Conservation (phyloP, 106 monocot species). For the Gastrodia elata region DNA sequence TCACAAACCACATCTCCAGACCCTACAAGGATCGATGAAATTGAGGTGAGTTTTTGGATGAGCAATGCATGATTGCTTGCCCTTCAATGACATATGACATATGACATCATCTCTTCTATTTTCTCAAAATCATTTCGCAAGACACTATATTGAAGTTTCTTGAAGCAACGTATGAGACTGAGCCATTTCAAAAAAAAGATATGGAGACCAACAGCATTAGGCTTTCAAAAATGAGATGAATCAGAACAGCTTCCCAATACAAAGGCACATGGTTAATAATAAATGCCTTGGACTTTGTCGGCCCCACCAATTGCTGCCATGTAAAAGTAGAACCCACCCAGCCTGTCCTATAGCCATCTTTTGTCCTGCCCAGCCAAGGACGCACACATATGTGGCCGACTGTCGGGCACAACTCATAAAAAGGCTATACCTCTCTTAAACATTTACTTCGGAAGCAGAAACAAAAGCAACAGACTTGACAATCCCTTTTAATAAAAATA, state of each 20-base stretch:
- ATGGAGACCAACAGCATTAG: neutral
- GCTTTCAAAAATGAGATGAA: neutral
- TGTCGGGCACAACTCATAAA: neutral
- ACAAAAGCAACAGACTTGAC: neutral
- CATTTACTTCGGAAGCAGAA: neutral
- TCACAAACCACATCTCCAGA: too few species aligned
- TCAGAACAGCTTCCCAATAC: neutral
- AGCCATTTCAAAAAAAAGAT: too few species aligned
- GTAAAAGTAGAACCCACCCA: slow-evolving; percentile 8
- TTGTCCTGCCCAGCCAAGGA: neutral
- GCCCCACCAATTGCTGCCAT: neutral
- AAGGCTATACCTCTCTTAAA: neutral
- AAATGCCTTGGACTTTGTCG: neutral
- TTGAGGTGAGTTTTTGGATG: too few species aligned
- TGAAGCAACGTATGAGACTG: too few species aligned
- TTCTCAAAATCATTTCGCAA: too few species aligned
- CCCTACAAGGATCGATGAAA: too few species aligned
- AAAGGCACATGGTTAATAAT: slow-evolving; percentile 7
- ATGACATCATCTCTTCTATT: too few species aligned
- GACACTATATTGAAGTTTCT: too few species aligned
- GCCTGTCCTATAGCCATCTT: slow-evolving; percentile 1
- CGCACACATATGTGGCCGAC: neutral
- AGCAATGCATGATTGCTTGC: too few species aligned
- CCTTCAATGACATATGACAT: too few species aligned
- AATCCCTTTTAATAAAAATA: too few species aligned